Evolutionary conservation across 345 rosid species (phyloP).

Genomic region (Lepidium sativum): DNA sequence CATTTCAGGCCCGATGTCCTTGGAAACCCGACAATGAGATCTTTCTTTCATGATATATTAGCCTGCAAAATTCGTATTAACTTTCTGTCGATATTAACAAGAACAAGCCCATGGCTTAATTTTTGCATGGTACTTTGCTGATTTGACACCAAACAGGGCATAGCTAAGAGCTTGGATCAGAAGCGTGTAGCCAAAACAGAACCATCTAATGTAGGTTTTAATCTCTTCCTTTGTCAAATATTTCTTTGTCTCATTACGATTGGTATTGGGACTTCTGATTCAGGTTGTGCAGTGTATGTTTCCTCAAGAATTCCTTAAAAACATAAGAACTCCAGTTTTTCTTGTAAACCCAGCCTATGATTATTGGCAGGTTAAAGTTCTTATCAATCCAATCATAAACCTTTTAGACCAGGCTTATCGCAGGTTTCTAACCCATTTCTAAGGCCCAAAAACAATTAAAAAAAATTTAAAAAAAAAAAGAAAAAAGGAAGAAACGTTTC

Average conservation of each 20-base stretch:
- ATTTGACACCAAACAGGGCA: conserved; percentile 40
- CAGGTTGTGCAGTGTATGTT: conserved; percentile 51
- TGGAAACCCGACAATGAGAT: conserved; percentile 51
- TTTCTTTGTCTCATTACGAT: neutral
- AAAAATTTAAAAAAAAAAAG: too few species aligned
- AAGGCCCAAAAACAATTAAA: too few species aligned
- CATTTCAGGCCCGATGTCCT: conserved; percentile 59
- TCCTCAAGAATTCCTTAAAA: conserved; percentile 47
- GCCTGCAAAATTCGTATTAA: conserved; percentile 54
- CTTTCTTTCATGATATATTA: conserved; percentile 61
- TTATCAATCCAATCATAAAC: neutral
- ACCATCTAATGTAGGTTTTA: conserved; percentile 33
- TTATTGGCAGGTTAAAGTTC: conserved; percentile 72
- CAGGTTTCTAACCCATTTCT: too few species aligned
- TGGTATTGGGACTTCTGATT: neutral
- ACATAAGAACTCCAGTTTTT: conserved; percentile 57
- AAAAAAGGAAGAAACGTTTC: too few species aligned
- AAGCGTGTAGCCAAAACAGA: conserved; percentile 40
- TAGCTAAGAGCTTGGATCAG: conserved; percentile 45
- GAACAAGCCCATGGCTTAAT: neutral
- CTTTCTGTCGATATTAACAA: neutral
- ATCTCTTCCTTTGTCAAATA: neutral
- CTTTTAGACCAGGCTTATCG: too few species aligned
- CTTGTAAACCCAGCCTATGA: conserved; percentile 78
- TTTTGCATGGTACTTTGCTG: neutral